These are phyloP conservation scores for Nemophila menziesii DNA, from an alignment of 257 asterid species.

Conservation along the genomic window DNA sequence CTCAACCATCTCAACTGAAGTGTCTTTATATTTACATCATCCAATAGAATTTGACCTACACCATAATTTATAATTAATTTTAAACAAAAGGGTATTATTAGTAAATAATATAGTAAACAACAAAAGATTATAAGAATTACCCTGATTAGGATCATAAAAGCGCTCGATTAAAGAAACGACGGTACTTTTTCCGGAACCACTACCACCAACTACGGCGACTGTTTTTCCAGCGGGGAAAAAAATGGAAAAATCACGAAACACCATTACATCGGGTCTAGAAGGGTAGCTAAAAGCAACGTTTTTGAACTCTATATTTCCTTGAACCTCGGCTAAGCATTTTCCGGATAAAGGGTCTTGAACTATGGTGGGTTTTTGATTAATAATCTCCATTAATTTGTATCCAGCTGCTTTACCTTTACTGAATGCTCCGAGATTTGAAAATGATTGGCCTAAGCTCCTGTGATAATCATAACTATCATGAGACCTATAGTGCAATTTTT, in stretches of 20 bases:
- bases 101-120: background rate
- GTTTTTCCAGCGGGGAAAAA: constrained; percentile 98
- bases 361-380: constrained; percentile 77
- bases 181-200: constrained; percentile 98
- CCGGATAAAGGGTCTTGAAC: constrained; percentile 41
- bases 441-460: constrained; percentile 99
- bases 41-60: constrained; percentile 79
- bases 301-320: constrained; percentile 84
- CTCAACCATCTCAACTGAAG: constrained; percentile 84
- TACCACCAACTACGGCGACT: constrained; percentile 95
- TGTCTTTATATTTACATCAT: constrained; percentile 69
- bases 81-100: background rate
- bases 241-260: constrained; percentile 82
- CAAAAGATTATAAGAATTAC: constrained; percentile 24
- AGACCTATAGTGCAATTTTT: no score
- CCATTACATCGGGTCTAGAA: constrained; percentile 86
- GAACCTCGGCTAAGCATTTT: constrained; percentile 45
- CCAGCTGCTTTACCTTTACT: constrained; percentile 99
- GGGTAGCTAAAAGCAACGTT: constrained; percentile 91
- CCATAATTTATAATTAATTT: constrained; percentile 7
- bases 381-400: constrained; percentile 77
- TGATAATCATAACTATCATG: constrained; percentile 11
- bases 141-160: constrained; percentile 88
- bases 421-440: constrained; percentile 89
- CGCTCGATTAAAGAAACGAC: constrained; percentile 86